Evolutionary conservation across 768 basidiomycete genomes (phyloP), one percentile per base, ranked within the genome.

Genomic region (Trichaptum fuscoviolaceum): DNA sequence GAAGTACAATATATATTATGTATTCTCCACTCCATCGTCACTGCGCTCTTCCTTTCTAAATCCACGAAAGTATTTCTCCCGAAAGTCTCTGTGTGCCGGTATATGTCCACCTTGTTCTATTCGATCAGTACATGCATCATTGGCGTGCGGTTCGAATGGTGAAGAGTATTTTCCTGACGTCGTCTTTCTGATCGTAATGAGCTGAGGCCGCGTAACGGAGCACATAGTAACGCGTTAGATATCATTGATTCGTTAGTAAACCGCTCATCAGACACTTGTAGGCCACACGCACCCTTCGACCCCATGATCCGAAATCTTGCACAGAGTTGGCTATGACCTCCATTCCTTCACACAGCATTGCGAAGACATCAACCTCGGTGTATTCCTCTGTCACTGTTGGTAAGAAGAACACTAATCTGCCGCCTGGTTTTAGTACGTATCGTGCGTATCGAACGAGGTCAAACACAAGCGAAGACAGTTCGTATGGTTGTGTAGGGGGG

Each of bases 221-320:
- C 30, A 8, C n/a, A n/a, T n/a, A n/a, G n/a, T n/a, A 30, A n/a
- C 24, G 35, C 8, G 36, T 17, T 18, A 18, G 57, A 72, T 52
- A 69, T 25, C 62, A 36, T 20, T n/a, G 18, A 57, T 35, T 64
- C 42, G 42, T 62, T 64, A 35, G 58, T 59, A 63, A 18, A 58
- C 66, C 2, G 30, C 2, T 2, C 4, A 3, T 30, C 8, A 52
- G 42, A 6, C 20, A 20, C 42, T 52, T 52, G 42, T 15, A 12
- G 42, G 2, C 10, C 58, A 27, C 26, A 79, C 91, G 76, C 72
- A 95, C 95, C 74, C 96, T 78, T 70, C 96, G 82, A 0, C 94
- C 95, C 96, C 96, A 99, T 26, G 89, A 91, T 17, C 95, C 95
- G 73, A 98, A 99, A 71, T 91, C 88, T 76, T 99, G 95, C 68